A percentile compares a stretch with the other conserved stretches of the same genome.
Evolutionary conservation across 164 flowering plant genomes (phyloP).

Genomic region (Paratinospora sagittata): DNA sequence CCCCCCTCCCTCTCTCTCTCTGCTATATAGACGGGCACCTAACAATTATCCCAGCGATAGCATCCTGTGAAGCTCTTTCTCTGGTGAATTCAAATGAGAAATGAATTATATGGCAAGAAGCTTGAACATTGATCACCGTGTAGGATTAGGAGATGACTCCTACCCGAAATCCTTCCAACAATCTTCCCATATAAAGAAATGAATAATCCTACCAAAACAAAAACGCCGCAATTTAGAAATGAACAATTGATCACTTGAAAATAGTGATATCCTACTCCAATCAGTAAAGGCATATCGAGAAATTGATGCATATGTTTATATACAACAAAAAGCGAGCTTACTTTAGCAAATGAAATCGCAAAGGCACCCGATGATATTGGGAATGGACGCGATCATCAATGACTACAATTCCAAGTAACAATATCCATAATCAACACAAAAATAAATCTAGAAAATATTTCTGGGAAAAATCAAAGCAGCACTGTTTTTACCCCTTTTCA

Average conservation of each 20-base stretch:
- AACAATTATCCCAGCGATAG: slow-evolving; percentile 2
- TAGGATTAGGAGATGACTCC: slow-evolving; percentile 74
- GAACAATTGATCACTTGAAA: no score
- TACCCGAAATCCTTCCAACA: slow-evolving; percentile 73
- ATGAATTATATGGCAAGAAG: neutral
- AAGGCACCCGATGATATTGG: slow-evolving; percentile 80
- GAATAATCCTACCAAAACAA: slow-evolving; percentile 42
- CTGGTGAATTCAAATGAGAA: neutral
- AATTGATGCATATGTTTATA: no score
- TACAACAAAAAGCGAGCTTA: slow-evolving; percentile 23
- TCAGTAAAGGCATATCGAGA: neutral
- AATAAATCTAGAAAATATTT: neutral
- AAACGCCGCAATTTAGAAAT: neutral
- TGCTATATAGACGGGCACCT: slow-evolving; percentile 92
- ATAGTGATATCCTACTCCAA: no score
- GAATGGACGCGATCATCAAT: slow-evolving; percentile 70
- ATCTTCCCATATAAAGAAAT: slow-evolving; percentile 68
- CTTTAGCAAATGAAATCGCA: slow-evolving; percentile 65
- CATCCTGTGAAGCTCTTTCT: slow-evolving; percentile 1
- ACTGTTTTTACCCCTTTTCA: slow-evolving; percentile 82
- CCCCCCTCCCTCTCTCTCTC: slow-evolving; percentile 76
- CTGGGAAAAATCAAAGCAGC: no score
- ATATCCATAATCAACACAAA: no score
- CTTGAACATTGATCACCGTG: slow-evolving; percentile 31
- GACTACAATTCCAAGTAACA: slow-evolving; percentile 35